phyloP scores from a whole-genome alignment of 1,139 yeast genomes.

The Meyerozyma athensensis region DNA sequence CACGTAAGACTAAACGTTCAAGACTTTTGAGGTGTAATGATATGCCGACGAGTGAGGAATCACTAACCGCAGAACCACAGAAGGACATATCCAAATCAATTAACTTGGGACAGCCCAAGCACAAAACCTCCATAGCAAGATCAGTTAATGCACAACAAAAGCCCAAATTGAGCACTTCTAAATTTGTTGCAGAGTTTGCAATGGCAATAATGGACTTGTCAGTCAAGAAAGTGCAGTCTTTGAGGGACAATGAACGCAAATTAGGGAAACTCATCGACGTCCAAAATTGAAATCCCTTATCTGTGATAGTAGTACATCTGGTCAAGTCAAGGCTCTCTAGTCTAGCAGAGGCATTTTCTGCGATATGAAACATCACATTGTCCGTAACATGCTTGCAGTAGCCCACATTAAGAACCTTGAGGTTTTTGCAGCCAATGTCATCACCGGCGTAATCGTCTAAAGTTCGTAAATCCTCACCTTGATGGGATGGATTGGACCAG shows the following conservation, averaged over 20 bases:
- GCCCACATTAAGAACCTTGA: slow-evolving; percentile 52
- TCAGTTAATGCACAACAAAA: slow-evolving; percentile 76
- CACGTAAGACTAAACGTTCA: slow-evolving; percentile 49
- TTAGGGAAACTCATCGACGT: slow-evolving; percentile 49
- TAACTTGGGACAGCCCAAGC: slow-evolving; percentile 59
- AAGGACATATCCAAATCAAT: slow-evolving; percentile 56
- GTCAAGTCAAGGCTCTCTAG: slow-evolving; percentile 59
- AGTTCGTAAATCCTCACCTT: slow-evolving; percentile 7
- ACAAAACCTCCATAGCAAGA: slow-evolving; percentile 58
- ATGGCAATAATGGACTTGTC: slow-evolving; percentile 61
- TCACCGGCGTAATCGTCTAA: slow-evolving; percentile 15
- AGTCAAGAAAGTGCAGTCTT: slow-evolving; percentile 70
- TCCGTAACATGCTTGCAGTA: slow-evolving; percentile 75
- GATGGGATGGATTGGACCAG: slow-evolving; percentile 26
- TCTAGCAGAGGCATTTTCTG: slow-evolving; percentile 52
- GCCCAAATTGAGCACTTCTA: slow-evolving; percentile 55
- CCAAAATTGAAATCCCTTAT: slow-evolving; percentile 68
- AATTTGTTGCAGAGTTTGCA: slow-evolving; percentile 55
- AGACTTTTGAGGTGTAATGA: slow-evolving; percentile 50
- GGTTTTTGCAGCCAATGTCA: slow-evolving; percentile 52
- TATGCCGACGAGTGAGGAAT: slow-evolving; percentile 59
- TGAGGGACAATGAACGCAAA: slow-evolving; percentile 48
- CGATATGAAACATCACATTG: slow-evolving; percentile 58
- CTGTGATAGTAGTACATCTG: slow-evolving; percentile 74
- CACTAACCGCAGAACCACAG: slow-evolving; percentile 79